Evolutionary conservation across 139 green algal species (phyloP).

Genomic region (Picochlorum costavermella): DNA sequence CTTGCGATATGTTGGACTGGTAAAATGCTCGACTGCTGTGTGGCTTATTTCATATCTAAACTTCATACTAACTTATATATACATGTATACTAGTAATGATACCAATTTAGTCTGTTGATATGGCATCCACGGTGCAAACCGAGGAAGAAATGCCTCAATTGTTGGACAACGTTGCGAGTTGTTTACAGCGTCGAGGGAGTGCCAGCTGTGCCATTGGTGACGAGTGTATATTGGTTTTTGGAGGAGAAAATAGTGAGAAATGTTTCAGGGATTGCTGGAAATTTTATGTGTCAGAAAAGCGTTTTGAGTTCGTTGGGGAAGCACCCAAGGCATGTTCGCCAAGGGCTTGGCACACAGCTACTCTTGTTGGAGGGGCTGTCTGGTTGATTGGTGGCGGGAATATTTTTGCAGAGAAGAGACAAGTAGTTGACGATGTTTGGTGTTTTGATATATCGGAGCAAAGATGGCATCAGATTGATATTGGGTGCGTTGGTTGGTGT

Average conservation of each 20-base stretch:
- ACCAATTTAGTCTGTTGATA: too few species aligned
- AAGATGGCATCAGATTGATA: not conserved
- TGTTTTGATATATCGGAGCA: constrained; percentile 2
- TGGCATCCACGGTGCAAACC: too few species aligned
- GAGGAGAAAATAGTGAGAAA: not conserved
- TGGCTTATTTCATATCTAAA: too few species aligned
- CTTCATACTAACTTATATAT: too few species aligned
- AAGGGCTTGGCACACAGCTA: constrained; percentile 22
- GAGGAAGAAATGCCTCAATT: too few species aligned
- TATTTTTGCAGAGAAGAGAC: not conserved
- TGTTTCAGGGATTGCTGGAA: constrained; percentile 11
- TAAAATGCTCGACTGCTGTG: too few species aligned
- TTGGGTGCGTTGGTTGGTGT: too few species aligned
- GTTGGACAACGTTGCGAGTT: too few species aligned
- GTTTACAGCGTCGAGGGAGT: constrained; percentile 1
- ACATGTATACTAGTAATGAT: too few species aligned
- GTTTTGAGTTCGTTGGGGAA: not conserved
- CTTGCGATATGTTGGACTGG: too few species aligned
- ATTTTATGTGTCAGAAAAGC: not conserved
- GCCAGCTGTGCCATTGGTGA: not conserved
- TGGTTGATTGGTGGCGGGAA: constrained; percentile 19
- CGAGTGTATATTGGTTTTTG: constrained; percentile 7
- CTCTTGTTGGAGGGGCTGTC: constrained; percentile 10
- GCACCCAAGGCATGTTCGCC: not conserved
- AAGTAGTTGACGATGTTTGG: not conserved